Conservation (phyloP, 1,139 yeast species). For the Pichia sp. region DNA sequence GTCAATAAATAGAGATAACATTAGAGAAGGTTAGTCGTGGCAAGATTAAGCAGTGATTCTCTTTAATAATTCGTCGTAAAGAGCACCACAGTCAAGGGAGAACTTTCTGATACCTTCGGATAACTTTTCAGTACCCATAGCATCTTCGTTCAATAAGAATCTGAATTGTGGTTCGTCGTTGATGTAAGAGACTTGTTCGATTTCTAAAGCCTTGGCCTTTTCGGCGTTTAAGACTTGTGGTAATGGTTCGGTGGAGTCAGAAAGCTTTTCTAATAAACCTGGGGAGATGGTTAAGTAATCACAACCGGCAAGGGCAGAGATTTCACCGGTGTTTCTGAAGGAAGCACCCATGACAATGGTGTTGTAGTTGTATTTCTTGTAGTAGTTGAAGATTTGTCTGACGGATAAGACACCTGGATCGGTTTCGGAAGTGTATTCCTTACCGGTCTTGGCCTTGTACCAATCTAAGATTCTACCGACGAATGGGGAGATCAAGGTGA, state of each 20-base stretch:
- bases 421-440: conserved; percentile 72
- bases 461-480: conserved; percentile 99
- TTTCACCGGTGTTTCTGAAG: conserved; percentile 97
- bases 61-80: conserved; percentile 74
- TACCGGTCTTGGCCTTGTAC: conserved; percentile 95
- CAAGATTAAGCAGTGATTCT: conserved; percentile 49
- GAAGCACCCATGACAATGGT: conserved; percentile 99
- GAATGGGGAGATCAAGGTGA: conserved; percentile 96
- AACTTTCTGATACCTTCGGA: conserved; percentile 97
- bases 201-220: conserved; percentile 48
- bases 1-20: background rate
- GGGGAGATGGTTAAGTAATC: conserved; percentile 98
- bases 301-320: conserved; percentile 95
- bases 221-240: conserved; percentile 75
- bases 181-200: conserved; percentile 75
- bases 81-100: conserved; percentile 90
- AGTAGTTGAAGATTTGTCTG: conserved; percentile 88
- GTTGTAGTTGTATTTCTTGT: conserved; percentile 94
- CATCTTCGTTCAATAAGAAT: conserved; percentile 90
- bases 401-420: conserved; percentile 98
- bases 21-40: background rate
- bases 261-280: conserved; percentile 83
- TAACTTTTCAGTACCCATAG: conserved; percentile 98
- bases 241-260: conserved; percentile 72
- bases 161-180: conserved; percentile 91